Evolutionary conservation across 768 basidiomycete genomes (phyloP), one percentile per base, ranked within the genome.

Genomic region (Trametes cinnabarina): DNA sequence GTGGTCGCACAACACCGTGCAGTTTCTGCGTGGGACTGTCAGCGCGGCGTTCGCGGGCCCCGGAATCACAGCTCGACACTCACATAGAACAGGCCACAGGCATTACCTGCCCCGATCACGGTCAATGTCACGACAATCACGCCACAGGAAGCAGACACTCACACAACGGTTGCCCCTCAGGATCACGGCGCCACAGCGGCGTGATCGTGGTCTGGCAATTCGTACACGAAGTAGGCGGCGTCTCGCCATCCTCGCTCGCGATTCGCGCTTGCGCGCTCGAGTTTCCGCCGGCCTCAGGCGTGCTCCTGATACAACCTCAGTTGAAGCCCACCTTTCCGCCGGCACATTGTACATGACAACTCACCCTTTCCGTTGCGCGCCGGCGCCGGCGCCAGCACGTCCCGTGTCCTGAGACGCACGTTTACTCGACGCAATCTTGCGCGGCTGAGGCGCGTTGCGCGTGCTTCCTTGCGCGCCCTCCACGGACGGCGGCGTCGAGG

Each of bases 121-220:
- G 40, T 55, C 51, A 66, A 61, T 43, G 43, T 63, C 61, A 57
- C 46, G 30, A 9, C 59, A 47, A 39, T 51, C 40, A 49, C 56
- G 50, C 41, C 41, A 48, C 22, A 32, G 49, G 35, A 3, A 35
- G 26, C 25, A 26, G 34, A 44, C 11, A 81, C 85, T 77, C 74
- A 88, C 93, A 96, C 51, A 96, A 74, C 30, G 93, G 93, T 67
- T 94, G 92, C 19, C 93, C 93, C 66, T 95, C 93, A 0, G 93
- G 91, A 75, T 96, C 92, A 61, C 93, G 77, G 71, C 93, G 81
- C 93, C 93, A 96, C 44, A 96, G 75, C 9, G 93, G 93, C 37
- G 95, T 98, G 69, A 94, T 97, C 12, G 92, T 95, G 54, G 95
- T 98, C 66, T 91, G 87, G 72, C 95, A 98, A 69, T 98, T 98